Evolutionary conservation across 306 rosid genomes (phyloP), one percentile per base, ranked within the genome.

Genomic region (Hylodesmum podocarpum): DNA sequence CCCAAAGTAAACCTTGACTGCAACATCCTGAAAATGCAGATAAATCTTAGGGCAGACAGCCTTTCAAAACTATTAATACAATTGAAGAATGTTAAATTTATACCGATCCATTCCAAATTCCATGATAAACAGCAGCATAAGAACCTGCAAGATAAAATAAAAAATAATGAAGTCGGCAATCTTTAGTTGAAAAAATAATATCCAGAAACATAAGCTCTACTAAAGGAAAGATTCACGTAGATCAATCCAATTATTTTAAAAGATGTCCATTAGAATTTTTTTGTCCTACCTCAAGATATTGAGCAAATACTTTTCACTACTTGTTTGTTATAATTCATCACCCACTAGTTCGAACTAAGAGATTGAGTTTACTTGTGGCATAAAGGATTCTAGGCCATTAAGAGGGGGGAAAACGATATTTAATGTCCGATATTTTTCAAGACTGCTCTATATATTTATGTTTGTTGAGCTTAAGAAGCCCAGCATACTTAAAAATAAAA

Each of bases 61-160:
- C 39, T 21, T 40, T 64, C 61, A 73, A 59, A 15, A 31, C 58
- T 15, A 50, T 19, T 6, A 27, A 31, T 28, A 40, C 66, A 28
- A 46, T 44, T 41, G 61, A 82, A 49, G 71, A 81, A 46, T 40
- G 66, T 7, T 80, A 64, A 54, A 67, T 31, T 62, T 14, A 27
- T 85, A 90, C 97, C 84, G 91, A 93, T 83, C 84, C 92, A 83
- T 93, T 93, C 96, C 92, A 93, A 66, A 86, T 67, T 75, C 97
- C 97, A 31, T 65, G 94, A 86, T 90, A 84, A 59, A 90, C 94
- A 80, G 59, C 58, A 54, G 91, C 97, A 76, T 55, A 88, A 25
- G 84, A 90, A 79, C 97, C 96, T 89, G 89, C 68, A 36, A 55
- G 51, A 77, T 62, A 55, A 50, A 70, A 67, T 65, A 62, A 43